Conservation (phyloP, 306 rosid species). For the Glycine tomentella region DNA sequence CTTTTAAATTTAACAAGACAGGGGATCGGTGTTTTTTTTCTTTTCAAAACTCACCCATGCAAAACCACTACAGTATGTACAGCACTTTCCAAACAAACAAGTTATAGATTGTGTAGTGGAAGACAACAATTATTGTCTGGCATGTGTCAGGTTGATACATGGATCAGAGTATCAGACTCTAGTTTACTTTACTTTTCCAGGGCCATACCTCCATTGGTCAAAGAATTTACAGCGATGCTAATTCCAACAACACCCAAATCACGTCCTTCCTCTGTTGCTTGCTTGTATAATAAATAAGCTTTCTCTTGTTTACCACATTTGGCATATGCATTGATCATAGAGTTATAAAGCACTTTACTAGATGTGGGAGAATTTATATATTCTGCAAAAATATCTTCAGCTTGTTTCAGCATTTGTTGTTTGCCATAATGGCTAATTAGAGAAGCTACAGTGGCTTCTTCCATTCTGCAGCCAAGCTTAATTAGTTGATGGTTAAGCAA, state of each 20-base stretch:
- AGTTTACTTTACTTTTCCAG: slow-evolving; percentile 25
- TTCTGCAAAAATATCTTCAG: slow-evolving; percentile 71
- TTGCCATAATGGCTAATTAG: slow-evolving; percentile 74
- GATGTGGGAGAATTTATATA: slow-evolving; percentile 59
- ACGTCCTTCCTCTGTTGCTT: slow-evolving; percentile 62
- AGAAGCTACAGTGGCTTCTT: slow-evolving; percentile 66
- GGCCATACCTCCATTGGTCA: slow-evolving; percentile 72
- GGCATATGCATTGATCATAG: slow-evolving; percentile 84
- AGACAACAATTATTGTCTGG: slow-evolving; percentile 17
- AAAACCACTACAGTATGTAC: slow-evolving; percentile 1
- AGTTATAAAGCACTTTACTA: slow-evolving; percentile 57
- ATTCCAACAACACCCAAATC: slow-evolving; percentile 76
- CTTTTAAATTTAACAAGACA: background rate
- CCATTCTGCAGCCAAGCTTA: slow-evolving; percentile 62
- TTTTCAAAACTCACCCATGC: background rate
- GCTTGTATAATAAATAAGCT: slow-evolving; percentile 75
- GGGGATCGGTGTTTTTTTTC: slow-evolving; percentile 4
- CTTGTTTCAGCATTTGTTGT: slow-evolving; percentile 70
- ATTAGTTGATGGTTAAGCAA: slow-evolving; percentile 54
- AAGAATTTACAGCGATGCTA: slow-evolving; percentile 83
- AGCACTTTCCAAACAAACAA: background rate
- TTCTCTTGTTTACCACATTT: slow-evolving; percentile 81
- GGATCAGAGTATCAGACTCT: slow-evolving; percentile 30
- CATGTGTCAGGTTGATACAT: slow-evolving; percentile 10
- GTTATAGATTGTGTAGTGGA: slow-evolving; percentile 1